Base-by-base conservation (phyloP, 2,329 filamentous ascomycete species). In the Colletotrichum caudatum region DNA sequence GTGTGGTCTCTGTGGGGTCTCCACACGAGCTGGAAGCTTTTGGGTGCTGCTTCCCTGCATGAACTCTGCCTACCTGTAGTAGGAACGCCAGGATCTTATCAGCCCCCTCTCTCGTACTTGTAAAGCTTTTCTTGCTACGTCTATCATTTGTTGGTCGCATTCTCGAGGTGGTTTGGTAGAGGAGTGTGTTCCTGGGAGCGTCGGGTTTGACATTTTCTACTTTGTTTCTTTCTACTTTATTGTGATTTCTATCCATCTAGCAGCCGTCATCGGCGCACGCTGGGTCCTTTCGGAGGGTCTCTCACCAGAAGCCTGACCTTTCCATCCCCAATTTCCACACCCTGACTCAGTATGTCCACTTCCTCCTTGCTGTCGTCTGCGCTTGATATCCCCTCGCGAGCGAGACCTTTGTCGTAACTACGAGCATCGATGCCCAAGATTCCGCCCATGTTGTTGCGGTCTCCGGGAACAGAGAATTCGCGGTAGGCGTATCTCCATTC, bases 401-500 rank as follows among this genome's bases (percentile, higher is more conserved):
- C 78, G 66, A 91, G 80, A 23, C 86, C 86, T 81, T 88, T 90
- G 80, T 92, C 90, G 84, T 88, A 92, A 78, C 89, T 92, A 74
- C 89, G 84, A 46, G 90, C 89, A 78, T 92, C 90, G 71, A 92
- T 89, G 9, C 90, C 90, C 70, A 92, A 80, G 71, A 92, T 92
- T 54, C 96, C 95, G 71, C 94, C 95, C 83, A 92, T 91, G 78
- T 87, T 91, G 80, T 91, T 92, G 66, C 94, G 89, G 81, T 98
- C 96, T n/a, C 95, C 95, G 2, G 95, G 94, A 12, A 98, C 95
- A 48, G 93, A 96, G 82, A 99, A 99, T 82, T 99, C 96, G 66
- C 95, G 92, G 82, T 95, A 99, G 0, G 94, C 93, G 79, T 98
- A 99, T 74, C 94, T 90, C 94, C 95, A 97, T 80, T 98, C 95